A percentile compares a stretch with the other conserved stretches of the same genome.
Evolutionary conservation across 805 yeast species (phyloP).

Genomic region (Peterozyma xylosa): DNA sequence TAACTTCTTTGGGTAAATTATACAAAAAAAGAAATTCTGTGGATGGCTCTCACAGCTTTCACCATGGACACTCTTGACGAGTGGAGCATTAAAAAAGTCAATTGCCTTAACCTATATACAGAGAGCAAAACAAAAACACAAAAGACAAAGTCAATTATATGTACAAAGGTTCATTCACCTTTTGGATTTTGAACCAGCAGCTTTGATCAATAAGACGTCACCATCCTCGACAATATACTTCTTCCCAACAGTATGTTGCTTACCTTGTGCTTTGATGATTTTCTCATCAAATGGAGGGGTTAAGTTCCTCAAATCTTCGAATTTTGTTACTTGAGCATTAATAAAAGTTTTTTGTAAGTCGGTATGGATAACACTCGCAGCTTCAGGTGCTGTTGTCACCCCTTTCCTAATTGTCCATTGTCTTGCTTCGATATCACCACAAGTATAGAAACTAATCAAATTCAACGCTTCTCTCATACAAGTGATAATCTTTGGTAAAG

Average conservation of each 20-base stretch:
- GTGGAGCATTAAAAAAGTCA: not conserved
- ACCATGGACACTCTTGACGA: not conserved
- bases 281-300: constrained; percentile 64
- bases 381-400: constrained; percentile 86
- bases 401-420: constrained; percentile 96
- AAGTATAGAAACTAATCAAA: constrained; percentile 90
- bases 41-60: no score
- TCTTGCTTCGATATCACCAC: constrained; percentile 94
- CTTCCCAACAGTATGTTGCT: constrained; percentile 86
- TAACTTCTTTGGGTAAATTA: no score
- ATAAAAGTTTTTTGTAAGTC: constrained; percentile 94
- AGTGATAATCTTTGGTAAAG: constrained; percentile 79
- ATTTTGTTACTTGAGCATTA: constrained; percentile 88
- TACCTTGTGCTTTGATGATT: constrained; percentile 81
- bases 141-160: constrained; percentile 5
- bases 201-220: constrained; percentile 85
- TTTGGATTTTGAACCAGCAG: constrained; percentile 75
- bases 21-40: no score
- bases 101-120: constrained; percentile 1
- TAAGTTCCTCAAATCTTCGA: constrained; percentile 63
- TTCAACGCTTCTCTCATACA: constrained; percentile 83
- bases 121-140: constrained; percentile 4
- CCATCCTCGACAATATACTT: constrained; percentile 94
- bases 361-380: constrained; percentile 96
- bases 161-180: constrained; percentile 2